A percentile compares a stretch with the other conserved stretches of the same genome.
Evolutionary conservation across 352 stramenopile species (phyloP).

Genomic region (Phytophthora idaei): DNA sequence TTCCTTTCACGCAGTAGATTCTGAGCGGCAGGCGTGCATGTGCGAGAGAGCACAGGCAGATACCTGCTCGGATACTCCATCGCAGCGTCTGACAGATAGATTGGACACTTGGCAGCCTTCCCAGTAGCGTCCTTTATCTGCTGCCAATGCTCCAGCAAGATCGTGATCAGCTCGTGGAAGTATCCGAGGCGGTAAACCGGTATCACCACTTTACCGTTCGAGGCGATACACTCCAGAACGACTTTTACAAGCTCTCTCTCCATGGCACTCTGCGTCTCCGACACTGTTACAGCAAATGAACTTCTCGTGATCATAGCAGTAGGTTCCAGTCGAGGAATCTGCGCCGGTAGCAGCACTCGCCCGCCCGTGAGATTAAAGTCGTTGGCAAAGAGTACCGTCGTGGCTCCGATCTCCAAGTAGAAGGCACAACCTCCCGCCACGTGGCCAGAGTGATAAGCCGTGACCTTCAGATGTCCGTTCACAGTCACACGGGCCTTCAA

Average conservation of each 20-base stretch:
- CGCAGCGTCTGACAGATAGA: slow-evolving; percentile 67
- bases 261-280: slow-evolving; percentile 81
- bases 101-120: slow-evolving; percentile 45
- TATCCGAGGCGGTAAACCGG: slow-evolving; percentile 81
- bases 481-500: slow-evolving; percentile 64
- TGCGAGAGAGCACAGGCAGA: slow-evolving; percentile 62
- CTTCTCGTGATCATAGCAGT: slow-evolving; percentile 70
- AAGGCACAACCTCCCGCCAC: slow-evolving; percentile 80
- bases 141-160: slow-evolving; percentile 78
- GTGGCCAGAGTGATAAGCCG: slow-evolving; percentile 82
- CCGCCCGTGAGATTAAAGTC: slow-evolving; percentile 83
- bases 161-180: slow-evolving; percentile 78
- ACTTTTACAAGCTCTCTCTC: slow-evolving; percentile 83
- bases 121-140: slow-evolving; percentile 46
- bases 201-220: slow-evolving; percentile 85
- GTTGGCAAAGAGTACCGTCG: slow-evolving; percentile 75
- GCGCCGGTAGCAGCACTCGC: slow-evolving; percentile 66
- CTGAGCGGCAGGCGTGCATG: slow-evolving; percentile 58
- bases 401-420: slow-evolving; percentile 74
- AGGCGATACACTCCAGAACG: slow-evolving; percentile 75
- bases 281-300: slow-evolving; percentile 82
- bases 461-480: slow-evolving; percentile 76
- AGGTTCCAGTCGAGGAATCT: slow-evolving; percentile 72
- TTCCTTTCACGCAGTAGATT: slow-evolving; percentile 37
- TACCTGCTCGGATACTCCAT: slow-evolving; percentile 70